phyloP scores from a whole-genome alignment of 176 grass and related monocot genomes.

The Ensete glaucum region DNA sequence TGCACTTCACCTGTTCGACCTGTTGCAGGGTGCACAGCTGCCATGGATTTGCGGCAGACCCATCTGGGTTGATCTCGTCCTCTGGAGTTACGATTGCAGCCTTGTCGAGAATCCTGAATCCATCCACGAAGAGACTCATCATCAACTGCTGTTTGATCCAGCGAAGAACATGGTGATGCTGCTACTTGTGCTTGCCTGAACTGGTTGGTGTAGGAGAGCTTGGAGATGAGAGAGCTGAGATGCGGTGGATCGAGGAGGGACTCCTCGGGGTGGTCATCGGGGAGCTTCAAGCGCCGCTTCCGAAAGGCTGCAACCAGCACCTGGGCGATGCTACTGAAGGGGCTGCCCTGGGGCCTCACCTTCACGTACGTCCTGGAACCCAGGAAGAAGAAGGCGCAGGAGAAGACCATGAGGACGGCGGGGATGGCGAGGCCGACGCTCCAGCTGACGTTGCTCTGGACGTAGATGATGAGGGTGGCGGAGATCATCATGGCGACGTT shows the following conservation, averaged over 20 bases:
- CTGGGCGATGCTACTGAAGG: conserved; percentile 29
- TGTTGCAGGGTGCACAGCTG: conserved; percentile 49
- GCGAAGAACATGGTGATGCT: background rate
- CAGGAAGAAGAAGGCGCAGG: conserved; percentile 48
- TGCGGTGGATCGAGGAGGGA: conserved; percentile 38
- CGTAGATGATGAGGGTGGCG: conserved; percentile 56
- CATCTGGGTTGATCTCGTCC: conserved; percentile 19
- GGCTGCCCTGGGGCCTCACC: conserved; percentile 45
- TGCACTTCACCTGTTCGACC: conserved; percentile 67
- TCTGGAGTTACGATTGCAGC: conserved; percentile 33
- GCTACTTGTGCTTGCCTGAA: conserved; percentile 22
- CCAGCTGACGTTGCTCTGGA: conserved; percentile 69
- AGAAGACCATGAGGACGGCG: conserved; percentile 37
- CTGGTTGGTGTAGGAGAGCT: conserved; percentile 52
- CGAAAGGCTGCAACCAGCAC: conserved; percentile 32
- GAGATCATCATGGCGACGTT: conserved; percentile 43
- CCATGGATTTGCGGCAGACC: conserved; percentile 33
- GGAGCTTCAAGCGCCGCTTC: conserved; percentile 22
- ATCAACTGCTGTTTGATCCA: no score
- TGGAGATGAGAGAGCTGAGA: conserved; percentile 34
- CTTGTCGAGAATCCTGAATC: conserved; percentile 48
- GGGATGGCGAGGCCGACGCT: conserved; percentile 48
- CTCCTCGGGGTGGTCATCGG: background rate
- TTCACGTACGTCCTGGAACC: conserved; percentile 42
- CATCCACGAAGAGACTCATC: background rate